Base-by-base conservation (phyloP, 345 rosid species). In the Eucalyptus regnans region DNA sequence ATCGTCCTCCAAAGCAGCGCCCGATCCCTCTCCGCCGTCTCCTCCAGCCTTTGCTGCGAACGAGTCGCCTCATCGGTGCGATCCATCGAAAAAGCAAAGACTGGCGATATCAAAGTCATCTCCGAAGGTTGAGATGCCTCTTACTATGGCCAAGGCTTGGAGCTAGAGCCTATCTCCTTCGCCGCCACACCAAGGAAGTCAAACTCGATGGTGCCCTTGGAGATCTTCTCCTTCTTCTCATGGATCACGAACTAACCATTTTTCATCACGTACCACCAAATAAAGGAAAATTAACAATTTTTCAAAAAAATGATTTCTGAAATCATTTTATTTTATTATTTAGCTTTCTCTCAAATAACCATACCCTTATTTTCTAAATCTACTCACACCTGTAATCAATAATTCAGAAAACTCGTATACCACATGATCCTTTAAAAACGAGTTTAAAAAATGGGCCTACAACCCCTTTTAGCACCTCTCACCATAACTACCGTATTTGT, bases 271-370 rank as follows among this genome's bases (percentile, higher is more conserved):
- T 4, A 22, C 2, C 27, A 56, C 62, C 3, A 4, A 9, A 56
- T 9, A 56, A 56, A 56, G 12, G 0, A 56, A 56, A 2, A 23
- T 9, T 9, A 56, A 23, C 3, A 9, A 10, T 56, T 56, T 23
- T 22, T 23, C 1, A 3, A 2, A 18, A 18, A 52, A 52, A 10
- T 52, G 4, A 52, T 52, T 52, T 18, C 23, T 3, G 1, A 52
- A 52, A 52, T 52, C 23, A 52, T 23, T 56, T 56, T 56, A 29
- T 56, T 56, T 56, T 9, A 56, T 54, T 22, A 8, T 56, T 23
- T 1, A 56, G 6, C 62, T 0, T 56, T 23, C 13, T 56, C 13
- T 13, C 13, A 23, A 23, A 23, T 6, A 56, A 56, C 6, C 0
- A 3, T 29, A 56, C 3, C 29, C 29, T 56, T 56, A 23, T 23